Percentiles rank a stretch among this genome's conserved stretches.
These are phyloP conservation scores for Ascochyta rabiei DNA, from an alignment of 2,329 filamentous ascomycete species.

Conservation along the genomic window DNA sequence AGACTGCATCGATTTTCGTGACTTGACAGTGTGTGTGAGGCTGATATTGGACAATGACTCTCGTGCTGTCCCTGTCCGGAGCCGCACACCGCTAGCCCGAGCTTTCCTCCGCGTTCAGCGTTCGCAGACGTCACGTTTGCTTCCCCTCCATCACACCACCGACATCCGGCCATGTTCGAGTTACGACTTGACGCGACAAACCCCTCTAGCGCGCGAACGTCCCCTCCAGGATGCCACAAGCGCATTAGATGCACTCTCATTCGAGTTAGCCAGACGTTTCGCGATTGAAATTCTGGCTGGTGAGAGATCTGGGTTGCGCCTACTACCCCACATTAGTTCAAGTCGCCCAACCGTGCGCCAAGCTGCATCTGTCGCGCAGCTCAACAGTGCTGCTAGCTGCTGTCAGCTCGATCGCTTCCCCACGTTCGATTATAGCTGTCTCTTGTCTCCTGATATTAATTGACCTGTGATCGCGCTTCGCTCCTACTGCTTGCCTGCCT, in stretches of 20 bases:
- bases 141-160: slow-evolving; percentile 18
- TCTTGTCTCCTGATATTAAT: slow-evolving; percentile 14
- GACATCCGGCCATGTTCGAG: slow-evolving; percentile 14
- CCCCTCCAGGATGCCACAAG: slow-evolving; percentile 18
- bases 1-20: neutral
- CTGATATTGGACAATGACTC: neutral
- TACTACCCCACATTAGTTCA: slow-evolving; percentile 34
- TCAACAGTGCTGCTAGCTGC: slow-evolving; percentile 30
- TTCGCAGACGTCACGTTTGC: slow-evolving; percentile 21
- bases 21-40: slow-evolving; percentile 3
- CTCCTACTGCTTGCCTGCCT: slow-evolving; percentile 6
- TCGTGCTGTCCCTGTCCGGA: slow-evolving; percentile 1
- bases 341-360: slow-evolving; percentile 27
- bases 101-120: slow-evolving; percentile 10
- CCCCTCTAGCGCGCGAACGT: slow-evolving; percentile 12
- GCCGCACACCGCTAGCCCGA: slow-evolving; percentile 12
- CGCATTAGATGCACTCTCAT: slow-evolving; percentile 23
- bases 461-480: slow-evolving; percentile 8
- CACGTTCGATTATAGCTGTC: slow-evolving; percentile 18
- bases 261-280: slow-evolving; percentile 17
- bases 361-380: slow-evolving; percentile 19
- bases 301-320: slow-evolving; percentile 15
- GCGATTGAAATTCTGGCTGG: slow-evolving; percentile 7
- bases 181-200: slow-evolving; percentile 20
- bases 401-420: slow-evolving; percentile 21